Conservation (phyloP, 2,329 filamentous ascomycete genomes). For the Colletotrichum brevisporum region DNA sequence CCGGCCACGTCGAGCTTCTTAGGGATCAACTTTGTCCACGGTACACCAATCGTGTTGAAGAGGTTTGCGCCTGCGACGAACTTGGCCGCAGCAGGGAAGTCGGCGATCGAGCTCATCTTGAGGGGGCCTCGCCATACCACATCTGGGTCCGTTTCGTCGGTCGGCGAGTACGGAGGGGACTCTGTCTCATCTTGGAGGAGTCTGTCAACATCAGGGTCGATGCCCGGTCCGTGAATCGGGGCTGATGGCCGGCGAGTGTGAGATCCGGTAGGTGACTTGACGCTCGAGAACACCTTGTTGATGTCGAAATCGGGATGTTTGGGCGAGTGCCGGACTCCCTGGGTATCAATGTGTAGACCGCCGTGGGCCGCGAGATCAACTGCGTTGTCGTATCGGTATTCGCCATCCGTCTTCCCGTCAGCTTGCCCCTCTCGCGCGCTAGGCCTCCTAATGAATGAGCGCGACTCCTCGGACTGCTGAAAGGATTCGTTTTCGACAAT, state of each 20-base stretch:
- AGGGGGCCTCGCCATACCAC: slow-evolving; percentile 84
- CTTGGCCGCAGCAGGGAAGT: slow-evolving; percentile 83
- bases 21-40: slow-evolving; percentile 84
- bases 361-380: slow-evolving; percentile 50
- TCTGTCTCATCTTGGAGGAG: slow-evolving; percentile 84
- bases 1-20: slow-evolving; percentile 79
- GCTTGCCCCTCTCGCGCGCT: slow-evolving; percentile 47
- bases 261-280: slow-evolving; percentile 77
- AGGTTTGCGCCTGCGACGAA: slow-evolving; percentile 90
- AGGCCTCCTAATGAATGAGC: slow-evolving; percentile 53
- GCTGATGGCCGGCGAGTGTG: slow-evolving; percentile 64
- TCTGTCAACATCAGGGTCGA: slow-evolving; percentile 91
- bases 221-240: slow-evolving; percentile 70
- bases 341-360: slow-evolving; percentile 57
- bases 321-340: slow-evolving; percentile 65
- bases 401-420: slow-evolving; percentile 37
- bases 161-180: slow-evolving; percentile 87
- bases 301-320: slow-evolving; percentile 80
- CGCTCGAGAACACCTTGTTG: slow-evolving; percentile 86
- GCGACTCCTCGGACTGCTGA: slow-evolving; percentile 50
- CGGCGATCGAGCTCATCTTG: slow-evolving; percentile 82
- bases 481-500: slow-evolving; percentile 82
- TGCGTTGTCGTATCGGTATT: slow-evolving; percentile 23
- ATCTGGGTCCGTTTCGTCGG: slow-evolving; percentile 79
- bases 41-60: slow-evolving; percentile 63